phyloP scores from a whole-genome alignment of 306 rosid species.

The Aeschynomene evenia region DNA sequence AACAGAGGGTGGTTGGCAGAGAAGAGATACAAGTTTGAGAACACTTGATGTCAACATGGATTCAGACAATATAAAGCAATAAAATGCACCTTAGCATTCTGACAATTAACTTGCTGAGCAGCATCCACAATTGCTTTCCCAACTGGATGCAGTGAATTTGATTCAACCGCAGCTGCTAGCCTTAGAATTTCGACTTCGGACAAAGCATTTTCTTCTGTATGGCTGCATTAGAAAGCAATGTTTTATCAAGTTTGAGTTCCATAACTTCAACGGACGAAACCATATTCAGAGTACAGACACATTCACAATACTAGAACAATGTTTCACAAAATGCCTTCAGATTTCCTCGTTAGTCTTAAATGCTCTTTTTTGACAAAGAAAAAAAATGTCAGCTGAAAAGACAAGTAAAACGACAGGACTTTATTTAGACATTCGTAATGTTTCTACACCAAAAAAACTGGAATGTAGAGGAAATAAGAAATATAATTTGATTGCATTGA shows the following conservation, averaged over 20 bases:
- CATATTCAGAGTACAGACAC: neutral
- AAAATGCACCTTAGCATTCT: conserved; percentile 53
- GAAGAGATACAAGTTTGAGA: neutral
- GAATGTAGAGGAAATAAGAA: neutral
- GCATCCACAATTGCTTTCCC: conserved; percentile 95
- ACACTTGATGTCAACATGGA: neutral
- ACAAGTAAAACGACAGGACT: neutral
- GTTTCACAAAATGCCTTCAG: neutral
- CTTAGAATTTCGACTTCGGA: conserved; percentile 75
- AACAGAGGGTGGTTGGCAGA: neutral
- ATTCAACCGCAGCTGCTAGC: conserved; percentile 91
- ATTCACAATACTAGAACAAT: neutral
- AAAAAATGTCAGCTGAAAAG: too few relatives aligned
- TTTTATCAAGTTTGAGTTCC: conserved; percentile 27
- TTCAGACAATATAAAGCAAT: conserved; percentile 14
- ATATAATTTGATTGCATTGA: neutral
- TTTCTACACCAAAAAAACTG: neutral
- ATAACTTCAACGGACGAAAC: conserved; percentile 17
- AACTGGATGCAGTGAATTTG: conserved; percentile 89
- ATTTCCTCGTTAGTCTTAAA: neutral
- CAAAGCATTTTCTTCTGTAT: conserved; percentile 44
- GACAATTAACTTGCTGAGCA: conserved; percentile 61
- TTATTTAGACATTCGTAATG: neutral
- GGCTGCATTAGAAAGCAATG: conserved; percentile 39
- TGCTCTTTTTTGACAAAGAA: neutral